Conservation (phyloP, 176 grass and related monocot species). For the Saccharum spontaneum region DNA sequence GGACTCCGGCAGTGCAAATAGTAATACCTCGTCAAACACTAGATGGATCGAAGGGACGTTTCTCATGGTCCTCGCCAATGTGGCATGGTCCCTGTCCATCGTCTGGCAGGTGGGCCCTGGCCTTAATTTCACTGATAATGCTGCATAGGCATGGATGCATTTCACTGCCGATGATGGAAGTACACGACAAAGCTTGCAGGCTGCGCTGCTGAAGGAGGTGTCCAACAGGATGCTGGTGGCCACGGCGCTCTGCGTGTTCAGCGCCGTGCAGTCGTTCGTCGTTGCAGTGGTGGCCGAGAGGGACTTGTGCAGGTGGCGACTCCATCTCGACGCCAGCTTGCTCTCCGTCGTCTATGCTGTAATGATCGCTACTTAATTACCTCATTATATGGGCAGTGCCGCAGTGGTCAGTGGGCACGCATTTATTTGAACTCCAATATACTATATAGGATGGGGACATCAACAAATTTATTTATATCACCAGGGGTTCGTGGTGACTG, state of each 20-base stretch:
- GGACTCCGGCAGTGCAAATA: too few species aligned
- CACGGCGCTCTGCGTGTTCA: constrained; percentile 44
- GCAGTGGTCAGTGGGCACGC: too few species aligned
- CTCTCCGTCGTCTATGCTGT: constrained; percentile 45
- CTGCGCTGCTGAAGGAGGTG: constrained; percentile 47
- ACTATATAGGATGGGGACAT: too few species aligned
- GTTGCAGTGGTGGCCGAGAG: constrained; percentile 40
- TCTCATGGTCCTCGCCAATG: constrained; percentile 48
- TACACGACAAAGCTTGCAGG: constrained; percentile 32
- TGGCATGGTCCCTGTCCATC: constrained; percentile 53
- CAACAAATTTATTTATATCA: neutral
- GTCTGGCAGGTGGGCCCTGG: constrained; percentile 17
- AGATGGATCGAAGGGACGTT: constrained; percentile 68
- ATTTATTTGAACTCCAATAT: too few species aligned
- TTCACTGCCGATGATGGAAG: neutral
- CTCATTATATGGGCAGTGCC: neutral
- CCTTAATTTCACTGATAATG: neutral
- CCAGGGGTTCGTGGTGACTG: constrained; percentile 48
- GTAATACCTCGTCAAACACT: neutral
- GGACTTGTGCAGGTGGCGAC: constrained; percentile 54
- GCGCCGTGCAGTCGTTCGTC: constrained; percentile 46
- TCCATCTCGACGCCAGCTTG: constrained; percentile 47
- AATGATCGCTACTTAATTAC: neutral
- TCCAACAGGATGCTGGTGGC: constrained; percentile 64
- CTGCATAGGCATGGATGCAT: too few species aligned